Base-by-base conservation (phyloP, 1,284 basidiomycete species). In the Naganishia sp. region DNA sequence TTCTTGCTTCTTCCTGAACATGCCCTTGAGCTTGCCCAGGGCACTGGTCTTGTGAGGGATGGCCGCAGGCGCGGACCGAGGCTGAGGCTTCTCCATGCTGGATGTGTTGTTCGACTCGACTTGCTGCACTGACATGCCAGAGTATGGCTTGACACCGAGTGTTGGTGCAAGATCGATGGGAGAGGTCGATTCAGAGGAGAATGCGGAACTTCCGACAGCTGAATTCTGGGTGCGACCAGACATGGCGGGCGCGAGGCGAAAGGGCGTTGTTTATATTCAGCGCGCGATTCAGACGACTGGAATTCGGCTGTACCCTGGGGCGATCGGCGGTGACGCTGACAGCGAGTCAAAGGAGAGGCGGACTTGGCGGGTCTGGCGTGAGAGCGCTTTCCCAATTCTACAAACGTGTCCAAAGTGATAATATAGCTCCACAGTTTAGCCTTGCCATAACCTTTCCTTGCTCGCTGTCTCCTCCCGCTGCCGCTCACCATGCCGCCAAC, bases 1-100 rank as follows among this genome's bases (percentile, higher is more conserved):
- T 31, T 58, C 39, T 32, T 66, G 56, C 49, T 60, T 58, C 41
- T 58, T 58, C 28, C 56, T 55, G 64, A 66, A 60, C 52, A 66
- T 54, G 41, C 56, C 56, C 64, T 60, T 66, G 49, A 66, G 49
- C 43, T 60, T 66, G 23, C 55, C 51, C 56, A 66, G 28, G 18
- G 56, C 55, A 31, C 52, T 52, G 15, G 55, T 57, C 51, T 66
- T 66, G 56, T 51, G 64, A 3, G 47, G 49, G 5, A 18, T 32
- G 7, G 64, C 64, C 15, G 64, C 55, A 6, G 56, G 50, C 11
- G 49, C 58, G 17, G 42, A 35, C 32, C n/a, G 41, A 10, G 58
- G 47, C 25, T n/a, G 31, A 23, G 46, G 46, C 57, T 61, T 61
- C 42, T 61, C 58, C 47, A 60, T 49, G 25, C n/a, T 47, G 10